Conservation (phyloP, 164 flowering plant genomes). For the Cinnamomum micranthum region DNA sequence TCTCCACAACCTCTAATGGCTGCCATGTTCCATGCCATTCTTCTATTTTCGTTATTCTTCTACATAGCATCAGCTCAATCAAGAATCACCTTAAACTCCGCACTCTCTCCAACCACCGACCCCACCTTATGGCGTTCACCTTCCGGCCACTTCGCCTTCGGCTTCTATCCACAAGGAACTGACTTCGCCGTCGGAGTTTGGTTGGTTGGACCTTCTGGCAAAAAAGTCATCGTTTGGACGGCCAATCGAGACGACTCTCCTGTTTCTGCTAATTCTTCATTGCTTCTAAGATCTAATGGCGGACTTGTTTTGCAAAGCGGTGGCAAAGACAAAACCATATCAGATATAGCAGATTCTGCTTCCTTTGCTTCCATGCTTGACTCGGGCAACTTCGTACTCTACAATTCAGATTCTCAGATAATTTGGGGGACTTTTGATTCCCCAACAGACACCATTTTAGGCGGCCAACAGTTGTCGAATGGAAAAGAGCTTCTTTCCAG, state of each 20-base stretch:
- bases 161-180: constrained; percentile 20
- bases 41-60: background rate
- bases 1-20: background rate
- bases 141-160: constrained; percentile 26
- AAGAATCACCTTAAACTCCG: constrained; percentile 8
- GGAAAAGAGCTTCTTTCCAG: constrained; percentile 10
- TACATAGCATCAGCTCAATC: constrained; percentile 9
- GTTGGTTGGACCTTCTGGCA: background rate
- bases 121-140: constrained; percentile 13
- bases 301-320: constrained; percentile 3
- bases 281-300: constrained; percentile 4
- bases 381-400: constrained; percentile 22
- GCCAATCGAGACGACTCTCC: constrained; percentile 14
- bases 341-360: background rate
- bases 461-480: constrained; percentile 2
- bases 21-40: background rate
- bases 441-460: constrained; percentile 27
- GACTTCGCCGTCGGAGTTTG: constrained; percentile 9
- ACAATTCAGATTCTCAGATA: background rate
- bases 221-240: constrained; percentile 18
- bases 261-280: constrained; percentile 1
- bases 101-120: constrained; percentile 12
- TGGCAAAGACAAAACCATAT: background rate
- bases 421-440: constrained; percentile 24
- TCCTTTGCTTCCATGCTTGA: constrained; percentile 32